A percentile compares a stretch with the other conserved stretches of the same genome.
phyloP scores from a whole-genome alignment of 371 early-diverging fungal genomes.

The Apophysomyces elegans region DNA sequence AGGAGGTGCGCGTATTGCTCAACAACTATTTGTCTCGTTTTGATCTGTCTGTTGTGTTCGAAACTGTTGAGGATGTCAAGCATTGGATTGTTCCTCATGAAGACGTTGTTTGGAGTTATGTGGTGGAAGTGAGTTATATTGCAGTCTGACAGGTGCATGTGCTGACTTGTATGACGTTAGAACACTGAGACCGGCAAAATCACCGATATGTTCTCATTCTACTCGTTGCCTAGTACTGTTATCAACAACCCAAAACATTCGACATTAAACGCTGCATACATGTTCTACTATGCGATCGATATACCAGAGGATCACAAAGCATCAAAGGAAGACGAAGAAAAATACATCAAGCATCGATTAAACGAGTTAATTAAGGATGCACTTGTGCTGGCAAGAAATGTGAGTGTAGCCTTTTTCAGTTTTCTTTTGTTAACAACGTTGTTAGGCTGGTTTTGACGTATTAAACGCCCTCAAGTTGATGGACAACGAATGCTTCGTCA shows the following conservation, averaged over 20 bases:
- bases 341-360: constrained; percentile 56
- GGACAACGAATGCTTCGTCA: constrained; percentile 78
- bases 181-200: constrained; percentile 63
- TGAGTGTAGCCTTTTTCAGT: constrained; percentile 25
- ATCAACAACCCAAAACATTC: constrained; percentile 77
- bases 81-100: constrained; percentile 91
- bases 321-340: constrained; percentile 40
- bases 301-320: constrained; percentile 44
- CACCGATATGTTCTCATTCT: constrained; percentile 92
- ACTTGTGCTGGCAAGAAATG: constrained; percentile 77
- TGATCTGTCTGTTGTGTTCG: constrained; percentile 75
- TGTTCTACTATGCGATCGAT: constrained; percentile 90
- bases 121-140: constrained; percentile 71
- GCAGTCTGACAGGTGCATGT: background rate
- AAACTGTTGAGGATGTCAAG: constrained; percentile 82
- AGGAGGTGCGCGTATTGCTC: constrained; percentile 71
- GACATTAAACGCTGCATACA: constrained; percentile 88
- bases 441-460: constrained; percentile 80
- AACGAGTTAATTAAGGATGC: constrained; percentile 72
- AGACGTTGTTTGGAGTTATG: constrained; percentile 90
- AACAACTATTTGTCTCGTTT: constrained; percentile 74
- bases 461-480: constrained; percentile 90
- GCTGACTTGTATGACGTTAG: constrained; percentile 27
- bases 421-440: constrained; percentile 7
- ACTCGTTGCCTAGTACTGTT: constrained; percentile 89